Percentiles rank a stretch among this genome's conserved stretches.
Evolutionary conservation across 257 asterid genomes (phyloP).

Genomic region (Mentha longifolia): DNA sequence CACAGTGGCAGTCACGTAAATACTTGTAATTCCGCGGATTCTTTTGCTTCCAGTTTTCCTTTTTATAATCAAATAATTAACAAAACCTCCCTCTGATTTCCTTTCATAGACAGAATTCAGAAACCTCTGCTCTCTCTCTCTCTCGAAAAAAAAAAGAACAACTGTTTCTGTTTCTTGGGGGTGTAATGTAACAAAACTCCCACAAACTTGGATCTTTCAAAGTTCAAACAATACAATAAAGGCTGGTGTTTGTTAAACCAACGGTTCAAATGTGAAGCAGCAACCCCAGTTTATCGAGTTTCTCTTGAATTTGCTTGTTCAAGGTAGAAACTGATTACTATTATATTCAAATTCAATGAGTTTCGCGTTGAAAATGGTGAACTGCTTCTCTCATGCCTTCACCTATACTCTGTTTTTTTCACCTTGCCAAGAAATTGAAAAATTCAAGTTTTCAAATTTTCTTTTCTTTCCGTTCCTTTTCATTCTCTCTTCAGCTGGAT

Average conservation of each 20-base stretch:
- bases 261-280: constrained; percentile 5
- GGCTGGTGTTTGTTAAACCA: constrained; percentile 35
- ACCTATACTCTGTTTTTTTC: constrained; percentile 26
- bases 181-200: constrained; percentile 26
- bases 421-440: neutral
- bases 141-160: neutral
- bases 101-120: constrained; percentile 3
- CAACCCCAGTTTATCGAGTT: neutral
- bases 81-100: constrained; percentile 17
- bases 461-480: no score
- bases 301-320: neutral
- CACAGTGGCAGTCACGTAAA: constrained; percentile 39
- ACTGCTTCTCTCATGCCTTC: neutral
- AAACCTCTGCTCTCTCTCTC: constrained; percentile 11
- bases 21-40: constrained; percentile 16
- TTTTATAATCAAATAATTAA: constrained; percentile 32
- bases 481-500: constrained; percentile 12
- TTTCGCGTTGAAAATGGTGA: constrained; percentile 2
- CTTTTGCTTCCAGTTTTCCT: neutral
- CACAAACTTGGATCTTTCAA: constrained; percentile 36
- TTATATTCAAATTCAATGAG: neutral
- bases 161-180: constrained; percentile 13
- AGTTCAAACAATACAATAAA: constrained; percentile 35
- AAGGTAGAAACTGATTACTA: constrained; percentile 14
- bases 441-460: neutral